Evolutionary conservation across 208 protist species (phyloP), one percentile per base, ranked within the genome.

Genomic region (Crithidia thermophila): DNA sequence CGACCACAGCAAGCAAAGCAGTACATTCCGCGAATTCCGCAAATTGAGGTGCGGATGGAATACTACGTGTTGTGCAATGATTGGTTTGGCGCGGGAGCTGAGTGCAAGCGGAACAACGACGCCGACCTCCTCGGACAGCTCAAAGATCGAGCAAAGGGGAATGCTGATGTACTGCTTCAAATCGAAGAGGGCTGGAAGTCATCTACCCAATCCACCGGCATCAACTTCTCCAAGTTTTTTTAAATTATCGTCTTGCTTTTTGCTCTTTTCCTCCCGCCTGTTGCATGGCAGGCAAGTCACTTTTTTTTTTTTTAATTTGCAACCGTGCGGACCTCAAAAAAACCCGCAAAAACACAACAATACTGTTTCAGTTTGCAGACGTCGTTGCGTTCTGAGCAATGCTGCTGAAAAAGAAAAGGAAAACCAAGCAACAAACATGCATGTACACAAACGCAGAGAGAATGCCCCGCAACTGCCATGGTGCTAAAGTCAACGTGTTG

Each of bases 31-130:
- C 84, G 83, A 9, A 67, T 95, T 37, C 60, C 72, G 2, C 73
- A 72, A 25, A 89, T 93, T 49, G 82, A 90, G 70, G 63, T 69
- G 37, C 81, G 87, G 42, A 89, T 95, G 78, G 85, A 95, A 59
- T 90, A 81, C 66, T 95, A 90, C 72, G 85, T 95, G 6, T 69
- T 91, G 8, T 95, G 87, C 62, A 73, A 69, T 14, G 87, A 88
- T 62, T 95, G 90, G 90, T 51, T 42, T 34, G 58, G 58, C 25
- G 90, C 90, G 18, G 87, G 63, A 0, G 79, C 75, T 6, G 90
- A 93, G 37, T 95, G 90, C 67, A 79, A 77, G 50, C 76, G 69
- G 13, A 59, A 81, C 71, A 76, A 72, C 34, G 82, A 91, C n/a
- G 20, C 57, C 18, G 83, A 88, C 49, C 58, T 95, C 3, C 45